Evolutionary conservation across 495 filamentous ascomycete species (phyloP).

Genomic region (Daldinia caldariorum): DNA sequence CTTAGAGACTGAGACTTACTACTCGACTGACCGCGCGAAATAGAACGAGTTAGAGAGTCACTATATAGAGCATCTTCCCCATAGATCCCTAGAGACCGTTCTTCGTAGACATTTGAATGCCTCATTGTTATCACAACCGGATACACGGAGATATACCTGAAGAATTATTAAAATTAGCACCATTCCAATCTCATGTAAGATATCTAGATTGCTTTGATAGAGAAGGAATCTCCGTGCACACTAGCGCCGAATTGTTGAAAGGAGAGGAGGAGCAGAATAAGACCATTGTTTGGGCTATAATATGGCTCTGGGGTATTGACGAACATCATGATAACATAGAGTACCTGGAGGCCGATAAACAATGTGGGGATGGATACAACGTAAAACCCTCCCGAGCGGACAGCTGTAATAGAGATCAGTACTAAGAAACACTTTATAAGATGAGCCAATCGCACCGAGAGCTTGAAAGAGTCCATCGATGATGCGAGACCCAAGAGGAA

Average conservation of each 20-base stretch:
- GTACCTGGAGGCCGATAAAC: constrained; percentile 75
- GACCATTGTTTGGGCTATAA: not conserved
- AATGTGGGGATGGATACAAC: constrained; percentile 77
- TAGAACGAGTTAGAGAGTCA: constrained; percentile 27
- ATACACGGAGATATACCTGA: constrained; percentile 75
- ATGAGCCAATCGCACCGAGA: constrained; percentile 51
- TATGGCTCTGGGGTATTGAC: not conserved
- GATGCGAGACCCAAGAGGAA: constrained; percentile 68
- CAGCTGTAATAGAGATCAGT: constrained; percentile 57
- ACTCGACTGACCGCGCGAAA: constrained; percentile 36
- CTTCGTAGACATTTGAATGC: constrained; percentile 72
- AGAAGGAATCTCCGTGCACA: not conserved
- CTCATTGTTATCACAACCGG: constrained; percentile 80
- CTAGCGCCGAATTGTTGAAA: not conserved
- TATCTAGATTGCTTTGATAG: not conserved
- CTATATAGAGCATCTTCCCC: constrained; percentile 53
- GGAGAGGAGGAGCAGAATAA: constrained; percentile 14
- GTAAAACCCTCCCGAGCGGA: constrained; percentile 85
- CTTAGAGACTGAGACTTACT: constrained; percentile 42
- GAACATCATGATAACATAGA: constrained; percentile 91
- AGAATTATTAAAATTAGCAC: not conserved
- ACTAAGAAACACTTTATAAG: not conserved
- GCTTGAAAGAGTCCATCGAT: constrained; percentile 88
- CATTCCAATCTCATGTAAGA: not conserved
- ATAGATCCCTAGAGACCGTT: constrained; percentile 76